Percentiles rank a stretch among this genome's conserved stretches.
These are phyloP conservation scores for Nakazawaea ambrosiae DNA, from an alignment of 805 yeast genomes.

Conservation along the genomic window DNA sequence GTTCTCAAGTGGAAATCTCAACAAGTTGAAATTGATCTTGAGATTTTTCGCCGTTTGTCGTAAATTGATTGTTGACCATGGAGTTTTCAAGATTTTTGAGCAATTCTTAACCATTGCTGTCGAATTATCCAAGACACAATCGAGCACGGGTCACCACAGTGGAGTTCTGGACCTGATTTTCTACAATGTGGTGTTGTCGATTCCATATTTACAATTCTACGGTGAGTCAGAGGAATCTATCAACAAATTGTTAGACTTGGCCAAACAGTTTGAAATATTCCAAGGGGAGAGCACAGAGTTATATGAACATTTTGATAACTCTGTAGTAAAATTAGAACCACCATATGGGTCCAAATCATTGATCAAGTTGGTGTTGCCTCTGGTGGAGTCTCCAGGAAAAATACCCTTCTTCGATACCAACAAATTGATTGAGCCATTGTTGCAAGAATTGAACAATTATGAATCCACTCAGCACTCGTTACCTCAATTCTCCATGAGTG, in stretches of 20 bases:
- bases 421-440: constrained; percentile 22
- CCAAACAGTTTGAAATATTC: constrained; percentile 31
- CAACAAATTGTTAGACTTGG: constrained; percentile 39
- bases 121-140: constrained; percentile 38
- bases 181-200: constrained; percentile 50
- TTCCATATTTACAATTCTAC: constrained; percentile 44
- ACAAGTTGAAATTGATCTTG: constrained; percentile 59
- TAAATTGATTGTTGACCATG: constrained; percentile 52
- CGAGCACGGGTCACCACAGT: constrained; percentile 30
- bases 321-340: constrained; percentile 23
- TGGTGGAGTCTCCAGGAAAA: constrained; percentile 32
- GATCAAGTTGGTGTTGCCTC: constrained; percentile 44
- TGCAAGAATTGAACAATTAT: constrained; percentile 11
- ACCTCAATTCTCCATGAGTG: constrained; percentile 20
- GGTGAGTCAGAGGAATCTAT: constrained; percentile 24
- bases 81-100: constrained; percentile 34
- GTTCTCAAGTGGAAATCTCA: constrained; percentile 52
- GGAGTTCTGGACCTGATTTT: constrained; percentile 65
- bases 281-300: constrained; percentile 10
- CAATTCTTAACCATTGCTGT: constrained; percentile 50
- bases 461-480: constrained; percentile 22
- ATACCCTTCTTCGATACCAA: constrained; percentile 36
- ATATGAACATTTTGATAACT: constrained; percentile 31
- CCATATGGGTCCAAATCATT: constrained; percentile 49
- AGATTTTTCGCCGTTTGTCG: constrained; percentile 64